Percentiles rank a stretch among this genome's conserved stretches.
phyloP scores from a whole-genome alignment of 2,329 filamentous ascomycete genomes.

The Colletotrichum cereale region DNA sequence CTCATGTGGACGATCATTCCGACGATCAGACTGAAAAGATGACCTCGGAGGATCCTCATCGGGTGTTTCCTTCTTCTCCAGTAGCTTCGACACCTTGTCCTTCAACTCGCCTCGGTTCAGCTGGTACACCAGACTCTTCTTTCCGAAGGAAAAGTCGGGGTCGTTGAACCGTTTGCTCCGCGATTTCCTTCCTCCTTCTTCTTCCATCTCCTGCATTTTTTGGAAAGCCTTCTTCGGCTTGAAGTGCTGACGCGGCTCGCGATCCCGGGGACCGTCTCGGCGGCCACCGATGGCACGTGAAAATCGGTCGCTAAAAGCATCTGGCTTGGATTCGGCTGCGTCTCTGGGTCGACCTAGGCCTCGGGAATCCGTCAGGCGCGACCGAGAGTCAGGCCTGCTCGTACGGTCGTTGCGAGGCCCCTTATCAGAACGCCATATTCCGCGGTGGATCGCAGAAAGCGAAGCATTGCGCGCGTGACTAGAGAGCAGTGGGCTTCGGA shows the following conservation, averaged over 20 bases:
- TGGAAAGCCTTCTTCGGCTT: slow-evolving; percentile 67
- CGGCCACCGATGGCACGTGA: slow-evolving; percentile 15
- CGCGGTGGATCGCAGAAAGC: slow-evolving; percentile 77
- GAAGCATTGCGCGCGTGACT: slow-evolving; percentile 38
- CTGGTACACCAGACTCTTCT: slow-evolving; percentile 68
- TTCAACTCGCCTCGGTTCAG: slow-evolving; percentile 60
- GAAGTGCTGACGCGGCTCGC: slow-evolving; percentile 47
- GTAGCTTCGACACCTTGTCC: slow-evolving; percentile 44
- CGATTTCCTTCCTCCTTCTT: slow-evolving; percentile 54
- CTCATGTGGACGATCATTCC: not conserved
- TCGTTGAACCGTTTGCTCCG: slow-evolving; percentile 66
- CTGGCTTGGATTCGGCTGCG: not conserved
- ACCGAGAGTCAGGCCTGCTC: slow-evolving; percentile 8
- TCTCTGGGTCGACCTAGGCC: slow-evolving; percentile 1
- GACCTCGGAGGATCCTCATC: slow-evolving; percentile 3
- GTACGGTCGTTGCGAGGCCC: slow-evolving; percentile 27
- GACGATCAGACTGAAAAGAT: not conserved
- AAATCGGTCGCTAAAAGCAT: slow-evolving; percentile 30
- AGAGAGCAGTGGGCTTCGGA: not conserved
- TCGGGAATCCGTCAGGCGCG: slow-evolving; percentile 41
- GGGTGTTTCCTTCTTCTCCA: slow-evolving; percentile 29
- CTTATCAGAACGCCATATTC: slow-evolving; percentile 66
- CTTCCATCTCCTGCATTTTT: slow-evolving; percentile 51
- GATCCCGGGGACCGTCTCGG: slow-evolving; percentile 14
- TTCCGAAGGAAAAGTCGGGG: slow-evolving; percentile 62